Conservation (phyloP, 306 rosid species). For the Gastrolobium villosum region DNA sequence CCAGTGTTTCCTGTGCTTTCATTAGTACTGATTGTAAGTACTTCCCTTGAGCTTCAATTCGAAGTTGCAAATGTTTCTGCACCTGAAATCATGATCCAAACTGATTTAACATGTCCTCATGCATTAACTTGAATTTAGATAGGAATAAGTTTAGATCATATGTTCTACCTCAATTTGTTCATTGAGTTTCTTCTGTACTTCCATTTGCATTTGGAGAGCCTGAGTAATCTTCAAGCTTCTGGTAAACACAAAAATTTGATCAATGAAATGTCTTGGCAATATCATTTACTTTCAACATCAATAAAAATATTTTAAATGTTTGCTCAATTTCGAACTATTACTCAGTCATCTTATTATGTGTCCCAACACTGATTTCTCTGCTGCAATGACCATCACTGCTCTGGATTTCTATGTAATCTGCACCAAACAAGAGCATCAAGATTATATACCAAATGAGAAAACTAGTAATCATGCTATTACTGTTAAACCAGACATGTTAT, state of each 20-base stretch:
- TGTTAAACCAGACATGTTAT: slow-evolving; percentile 22
- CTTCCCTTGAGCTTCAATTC: slow-evolving; percentile 93
- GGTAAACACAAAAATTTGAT: slow-evolving; percentile 49
- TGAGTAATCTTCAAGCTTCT: slow-evolving; percentile 71
- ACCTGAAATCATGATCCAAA: slow-evolving; percentile 59
- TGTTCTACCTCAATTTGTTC: slow-evolving; percentile 79
- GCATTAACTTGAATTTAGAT: slow-evolving; percentile 12
- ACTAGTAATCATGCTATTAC: slow-evolving; percentile 26
- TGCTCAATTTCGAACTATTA: slow-evolving; percentile 54
- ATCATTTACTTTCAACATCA: slow-evolving; percentile 5
- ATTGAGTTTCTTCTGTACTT: slow-evolving; percentile 70
- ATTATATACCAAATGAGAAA: slow-evolving; percentile 38
- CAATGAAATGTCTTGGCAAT: slow-evolving; percentile 35
- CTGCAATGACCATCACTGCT: slow-evolving; percentile 58
- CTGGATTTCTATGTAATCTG: slow-evolving; percentile 70
- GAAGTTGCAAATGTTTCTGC: slow-evolving; percentile 83
- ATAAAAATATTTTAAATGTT: slow-evolving; percentile 4
- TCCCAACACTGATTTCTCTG: slow-evolving; percentile 51
- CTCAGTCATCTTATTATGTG: slow-evolving; percentile 63
- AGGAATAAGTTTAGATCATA: slow-evolving; percentile 31
- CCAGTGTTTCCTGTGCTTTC: slow-evolving; percentile 82
- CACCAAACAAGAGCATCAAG: slow-evolving; percentile 34
- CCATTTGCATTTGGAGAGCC: slow-evolving; percentile 83
- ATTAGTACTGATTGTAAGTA: slow-evolving; percentile 76
- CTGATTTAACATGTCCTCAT: slow-evolving; percentile 19